Conservation (phyloP, 495 filamentous ascomycete species). For the Penicillium herquei region DNA sequence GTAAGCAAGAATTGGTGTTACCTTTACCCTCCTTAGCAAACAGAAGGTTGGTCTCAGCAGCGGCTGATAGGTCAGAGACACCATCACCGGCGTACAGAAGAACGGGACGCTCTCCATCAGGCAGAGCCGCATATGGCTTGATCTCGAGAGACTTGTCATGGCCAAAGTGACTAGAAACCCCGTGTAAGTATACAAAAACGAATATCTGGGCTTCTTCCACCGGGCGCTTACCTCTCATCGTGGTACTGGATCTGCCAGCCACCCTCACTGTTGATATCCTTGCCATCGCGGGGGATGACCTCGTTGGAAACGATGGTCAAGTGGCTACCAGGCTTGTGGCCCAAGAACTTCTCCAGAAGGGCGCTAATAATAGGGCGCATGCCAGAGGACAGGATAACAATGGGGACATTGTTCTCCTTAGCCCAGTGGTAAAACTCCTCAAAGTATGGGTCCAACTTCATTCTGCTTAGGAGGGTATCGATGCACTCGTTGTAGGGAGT, state of each 20-base stretch:
- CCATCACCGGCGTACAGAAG: conserved; percentile 91
- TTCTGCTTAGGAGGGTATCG: conserved; percentile 69
- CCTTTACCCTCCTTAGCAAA: conserved; percentile 90
- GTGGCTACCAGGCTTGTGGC: conserved; percentile 60
- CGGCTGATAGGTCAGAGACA: conserved; percentile 84
- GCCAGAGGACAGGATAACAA: conserved; percentile 85
- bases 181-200: neutral
- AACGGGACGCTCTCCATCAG: conserved; percentile 63
- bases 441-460: conserved; percentile 84
- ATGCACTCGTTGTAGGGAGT: conserved; percentile 81
- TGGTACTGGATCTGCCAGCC: conserved; percentile 89
- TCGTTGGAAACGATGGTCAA: conserved; percentile 86
- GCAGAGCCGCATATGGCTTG: conserved; percentile 74
- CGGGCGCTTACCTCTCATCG: conserved; percentile 65
- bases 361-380: conserved; percentile 91
- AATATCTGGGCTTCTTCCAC: no score
- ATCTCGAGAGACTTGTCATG: conserved; percentile 93
- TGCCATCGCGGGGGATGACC: conserved; percentile 63
- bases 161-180: conserved; percentile 64
- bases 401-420: conserved; percentile 75
- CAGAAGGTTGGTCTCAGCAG: conserved; percentile 80
- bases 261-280: conserved; percentile 70
- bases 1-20: conserved; percentile 29
- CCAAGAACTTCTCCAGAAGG: conserved; percentile 74
- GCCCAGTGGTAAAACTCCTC: conserved; percentile 82